These are phyloP conservation scores for Kwoniella sp. DNA, from an alignment of 768 basidiomycete genomes.

Conservation along the genomic window DNA sequence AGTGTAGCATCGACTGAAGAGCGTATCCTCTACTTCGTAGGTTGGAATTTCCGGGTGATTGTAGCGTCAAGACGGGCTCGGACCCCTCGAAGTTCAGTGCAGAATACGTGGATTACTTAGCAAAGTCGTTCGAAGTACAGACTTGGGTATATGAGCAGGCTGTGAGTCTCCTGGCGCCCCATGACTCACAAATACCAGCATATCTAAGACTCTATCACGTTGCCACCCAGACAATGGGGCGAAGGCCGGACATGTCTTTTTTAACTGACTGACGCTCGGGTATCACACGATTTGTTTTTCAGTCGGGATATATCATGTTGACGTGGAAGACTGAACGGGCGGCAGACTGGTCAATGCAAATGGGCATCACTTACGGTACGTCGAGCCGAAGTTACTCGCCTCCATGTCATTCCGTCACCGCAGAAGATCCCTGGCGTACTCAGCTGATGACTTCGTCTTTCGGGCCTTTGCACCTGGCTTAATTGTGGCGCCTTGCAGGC, in stretches of 20 bases:
- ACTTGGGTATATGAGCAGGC: constrained; percentile 71
- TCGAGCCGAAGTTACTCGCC: not conserved
- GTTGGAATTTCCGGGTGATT: constrained; percentile 71
- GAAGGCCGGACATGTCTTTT: too few species aligned
- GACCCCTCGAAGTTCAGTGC: constrained; percentile 63
- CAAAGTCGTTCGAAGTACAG: constrained; percentile 78
- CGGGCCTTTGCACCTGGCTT: not conserved
- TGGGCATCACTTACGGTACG: constrained; percentile 50
- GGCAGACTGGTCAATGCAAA: constrained; percentile 51
- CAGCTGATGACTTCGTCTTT: too few species aligned
- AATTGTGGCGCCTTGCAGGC: constrained; percentile 17
- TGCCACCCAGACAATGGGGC: not conserved
- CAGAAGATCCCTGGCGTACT: not conserved
- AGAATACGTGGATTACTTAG: constrained; percentile 61
- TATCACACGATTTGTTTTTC: not conserved
- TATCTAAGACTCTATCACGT: not conserved
- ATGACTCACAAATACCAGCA: too few species aligned
- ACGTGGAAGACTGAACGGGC: constrained; percentile 56
- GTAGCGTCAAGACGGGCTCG: constrained; percentile 69
- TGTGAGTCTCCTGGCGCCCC: constrained; percentile 57
- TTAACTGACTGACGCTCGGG: too few species aligned
- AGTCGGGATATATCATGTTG: constrained; percentile 36
- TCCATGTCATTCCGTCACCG: not conserved
- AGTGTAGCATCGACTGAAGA: too few species aligned
- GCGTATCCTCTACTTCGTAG: constrained; percentile 64